Conservation (phyloP, 139 green algal species). For the Coelastrella sp. region DNA sequence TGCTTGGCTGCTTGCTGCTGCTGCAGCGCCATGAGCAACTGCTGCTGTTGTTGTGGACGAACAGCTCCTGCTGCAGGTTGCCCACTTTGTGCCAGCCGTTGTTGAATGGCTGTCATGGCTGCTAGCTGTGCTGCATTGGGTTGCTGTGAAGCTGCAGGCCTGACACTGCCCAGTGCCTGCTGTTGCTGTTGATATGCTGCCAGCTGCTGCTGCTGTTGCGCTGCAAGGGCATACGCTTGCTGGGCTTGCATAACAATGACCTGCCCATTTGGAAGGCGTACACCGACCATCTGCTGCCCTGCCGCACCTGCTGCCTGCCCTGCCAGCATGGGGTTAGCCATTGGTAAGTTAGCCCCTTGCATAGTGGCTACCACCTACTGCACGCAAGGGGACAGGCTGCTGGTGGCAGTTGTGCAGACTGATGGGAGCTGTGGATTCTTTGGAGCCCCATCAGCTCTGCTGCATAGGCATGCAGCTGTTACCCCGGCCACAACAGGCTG, state of each 20-base stretch:
- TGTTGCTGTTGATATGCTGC: not conserved
- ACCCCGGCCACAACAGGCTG: not conserved
- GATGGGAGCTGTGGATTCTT: not conserved
- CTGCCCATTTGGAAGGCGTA: constrained; percentile 29
- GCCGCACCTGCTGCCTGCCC: not conserved
- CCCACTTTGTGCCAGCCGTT: not conserved
- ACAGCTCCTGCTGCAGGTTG: constrained; percentile 19
- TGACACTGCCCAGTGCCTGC: not conserved
- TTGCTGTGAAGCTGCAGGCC: not conserved
- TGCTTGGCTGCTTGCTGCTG: constrained; percentile 19
- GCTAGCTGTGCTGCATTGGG: constrained; percentile 18
- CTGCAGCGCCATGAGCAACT: not conserved
- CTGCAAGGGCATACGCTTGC: not conserved
- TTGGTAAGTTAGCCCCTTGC: not conserved
- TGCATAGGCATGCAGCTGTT: not conserved
- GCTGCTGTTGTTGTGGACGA: not conserved
- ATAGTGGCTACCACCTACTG: not conserved
- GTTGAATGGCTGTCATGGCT: constrained; percentile 19
- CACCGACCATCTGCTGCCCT: not conserved
- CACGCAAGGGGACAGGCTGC: too few relatives aligned
- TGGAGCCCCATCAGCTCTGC: not conserved
- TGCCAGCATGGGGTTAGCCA: not conserved
- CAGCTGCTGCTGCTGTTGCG: not conserved
- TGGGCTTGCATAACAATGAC: not conserved
- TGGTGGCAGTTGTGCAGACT: not conserved